A percentile compares a stretch with the other conserved stretches of the same genome.
These are phyloP conservation scores for Linum trigynum DNA, from an alignment of 345 rosid species.

Conservation along the genomic window DNA sequence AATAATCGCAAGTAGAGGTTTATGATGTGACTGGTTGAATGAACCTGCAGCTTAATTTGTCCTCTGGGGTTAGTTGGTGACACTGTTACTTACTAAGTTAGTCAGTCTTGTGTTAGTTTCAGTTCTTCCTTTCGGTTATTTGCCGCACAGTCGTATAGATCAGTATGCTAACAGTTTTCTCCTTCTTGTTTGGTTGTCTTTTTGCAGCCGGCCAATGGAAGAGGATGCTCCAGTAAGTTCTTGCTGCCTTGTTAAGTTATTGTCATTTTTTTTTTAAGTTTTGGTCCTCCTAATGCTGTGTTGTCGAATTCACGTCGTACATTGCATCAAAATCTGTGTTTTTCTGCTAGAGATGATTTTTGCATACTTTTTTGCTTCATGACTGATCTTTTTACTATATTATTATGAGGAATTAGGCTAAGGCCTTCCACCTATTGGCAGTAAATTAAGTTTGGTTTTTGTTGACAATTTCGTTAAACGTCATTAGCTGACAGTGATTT, in stretches of 20 bases:
- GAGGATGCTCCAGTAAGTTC: constrained; percentile 34
- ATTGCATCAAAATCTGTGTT: too few species aligned
- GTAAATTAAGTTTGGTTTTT: background rate
- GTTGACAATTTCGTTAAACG: background rate
- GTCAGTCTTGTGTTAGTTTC: background rate
- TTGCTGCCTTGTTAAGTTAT: background rate
- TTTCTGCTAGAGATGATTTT: background rate
- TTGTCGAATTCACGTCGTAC: too few species aligned
- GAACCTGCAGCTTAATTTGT: too few species aligned
- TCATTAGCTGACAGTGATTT: too few species aligned
- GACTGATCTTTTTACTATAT: background rate
- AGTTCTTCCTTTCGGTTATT: background rate
- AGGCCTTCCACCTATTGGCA: background rate
- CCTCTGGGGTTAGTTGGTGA: too few species aligned
- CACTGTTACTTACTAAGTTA: too few species aligned
- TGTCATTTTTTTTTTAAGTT: background rate
- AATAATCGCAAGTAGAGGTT: too few species aligned
- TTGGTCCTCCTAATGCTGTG: too few species aligned
- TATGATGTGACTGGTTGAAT: too few species aligned
- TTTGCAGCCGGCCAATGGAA: constrained; percentile 60
- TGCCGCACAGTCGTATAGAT: too few species aligned
- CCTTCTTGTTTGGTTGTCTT: background rate
- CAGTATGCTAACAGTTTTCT: background rate
- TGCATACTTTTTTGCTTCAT: too few species aligned
- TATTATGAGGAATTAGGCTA: background rate